These are phyloP conservation scores for Nematodospora valgi DNA, from an alignment of 805 yeast genomes.

Conservation along the genomic window DNA sequence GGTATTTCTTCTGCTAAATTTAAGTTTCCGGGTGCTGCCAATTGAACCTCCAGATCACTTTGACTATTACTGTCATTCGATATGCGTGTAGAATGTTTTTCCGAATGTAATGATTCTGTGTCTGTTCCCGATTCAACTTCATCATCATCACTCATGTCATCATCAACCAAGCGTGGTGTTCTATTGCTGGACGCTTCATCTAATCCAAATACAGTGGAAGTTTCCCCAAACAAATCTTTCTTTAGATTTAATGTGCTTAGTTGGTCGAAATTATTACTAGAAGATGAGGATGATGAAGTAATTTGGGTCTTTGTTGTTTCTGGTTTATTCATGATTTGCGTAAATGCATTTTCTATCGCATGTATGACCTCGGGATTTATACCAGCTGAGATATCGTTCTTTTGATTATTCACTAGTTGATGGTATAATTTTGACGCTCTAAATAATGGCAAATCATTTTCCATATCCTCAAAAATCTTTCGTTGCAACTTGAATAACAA, in stretches of 20 bases:
- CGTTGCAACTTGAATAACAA: conserved; percentile 59
- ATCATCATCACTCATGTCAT: conserved; percentile 30
- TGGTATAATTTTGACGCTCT: conserved; percentile 21
- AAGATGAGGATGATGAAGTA: no score
- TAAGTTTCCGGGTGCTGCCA: conserved; percentile 69
- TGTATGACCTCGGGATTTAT: conserved; percentile 39
- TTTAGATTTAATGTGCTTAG: neutral
- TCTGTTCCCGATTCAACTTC: conserved; percentile 5
- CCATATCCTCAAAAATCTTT: conserved; percentile 48
- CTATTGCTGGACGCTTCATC: conserved; percentile 12
- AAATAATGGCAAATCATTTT: conserved; percentile 56
- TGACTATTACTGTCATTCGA: no score
- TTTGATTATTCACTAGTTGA: neutral
- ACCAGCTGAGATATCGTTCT: conserved; percentile 1
- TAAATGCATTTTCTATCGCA: conserved; percentile 68
- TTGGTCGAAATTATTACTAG: no score
- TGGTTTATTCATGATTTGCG: conserved; percentile 47
- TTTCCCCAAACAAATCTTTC: conserved; percentile 13
- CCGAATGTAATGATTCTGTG: conserved; percentile 1
- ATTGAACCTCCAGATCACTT: conserved; percentile 11
- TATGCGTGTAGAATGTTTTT: no score
- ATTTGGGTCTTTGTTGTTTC: conserved; percentile 3
- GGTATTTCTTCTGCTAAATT: conserved; percentile 65
- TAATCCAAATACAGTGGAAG: conserved; percentile 30
- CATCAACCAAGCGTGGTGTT: conserved; percentile 32